Base-by-base conservation (phyloP, 2,329 filamentous ascomycete genomes). In the Rugonectria rugulosa region DNA sequence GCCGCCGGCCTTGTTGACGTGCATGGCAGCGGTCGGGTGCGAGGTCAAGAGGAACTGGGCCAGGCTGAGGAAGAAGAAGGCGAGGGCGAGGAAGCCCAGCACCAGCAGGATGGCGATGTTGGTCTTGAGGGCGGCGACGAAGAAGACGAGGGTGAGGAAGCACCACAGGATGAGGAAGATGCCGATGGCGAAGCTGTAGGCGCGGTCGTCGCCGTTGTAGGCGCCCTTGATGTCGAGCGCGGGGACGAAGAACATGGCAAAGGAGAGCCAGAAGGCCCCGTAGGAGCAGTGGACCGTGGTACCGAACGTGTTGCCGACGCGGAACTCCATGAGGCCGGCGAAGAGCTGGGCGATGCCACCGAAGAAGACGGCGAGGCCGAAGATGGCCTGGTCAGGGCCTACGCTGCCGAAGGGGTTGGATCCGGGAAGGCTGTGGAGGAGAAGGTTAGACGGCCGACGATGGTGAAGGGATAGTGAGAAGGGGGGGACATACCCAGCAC, bases 291-390 rank as follows among this genome's bases (percentile, higher is more conserved):
- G 81, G 8, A 85, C 81, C 6, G 83, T 86, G 24, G 82, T 82
- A 76, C 83, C 84, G 47, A 86, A 86, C 10, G 83, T 86, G 73
- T 86, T 87, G n/a, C 84, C 84, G 9, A 84, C 76, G 11, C 70
- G 70, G 55, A 78, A 79, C 61, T 79, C 71, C 71, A 79, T 75
- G 21, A 90, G 88, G 67, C 87, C 87, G 41, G 86, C 85, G 46
- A 88, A 74, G 67, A 89, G 75, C 70, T 90, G 87, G n/a, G 88
- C 81, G 7, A 88, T 75, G 54, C 87, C 87, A 70, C 87, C 87
- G 70, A 89, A 88, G 48, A 74, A 74, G 46, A 74, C 65, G 21
- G 71, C 72, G 21, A 74, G 52, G 6, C 72, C 72, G 26, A 75
- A 73, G 52, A 74, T 68, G 43, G 69, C 72, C 42, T 75, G 72